Percentiles rank a stretch among this genome's conserved stretches.
Conservation (phyloP, 805 yeast species). For the Starmerella asiatica region DNA sequence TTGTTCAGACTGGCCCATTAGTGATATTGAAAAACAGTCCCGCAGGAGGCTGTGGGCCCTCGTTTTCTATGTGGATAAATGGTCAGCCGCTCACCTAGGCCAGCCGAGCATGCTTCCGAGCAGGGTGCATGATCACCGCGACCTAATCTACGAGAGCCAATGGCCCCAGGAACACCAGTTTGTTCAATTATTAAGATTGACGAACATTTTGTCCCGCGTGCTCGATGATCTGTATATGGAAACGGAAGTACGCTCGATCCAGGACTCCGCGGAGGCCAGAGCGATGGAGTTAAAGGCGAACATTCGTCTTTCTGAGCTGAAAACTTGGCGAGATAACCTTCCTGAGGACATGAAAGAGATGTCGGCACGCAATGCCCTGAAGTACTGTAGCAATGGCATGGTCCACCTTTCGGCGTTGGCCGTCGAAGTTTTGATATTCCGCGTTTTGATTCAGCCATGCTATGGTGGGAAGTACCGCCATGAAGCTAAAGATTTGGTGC, state of each 20-base stretch:
- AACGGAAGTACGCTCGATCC: neutral
- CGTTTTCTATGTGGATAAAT: constrained; percentile 27
- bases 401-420: constrained; percentile 24
- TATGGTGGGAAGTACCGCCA: constrained; percentile 20
- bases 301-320: constrained; percentile 15
- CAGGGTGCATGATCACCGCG: neutral
- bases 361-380: constrained; percentile 19
- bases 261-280: constrained; percentile 4
- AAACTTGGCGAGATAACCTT: constrained; percentile 21
- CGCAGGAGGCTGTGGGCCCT: constrained; percentile 28
- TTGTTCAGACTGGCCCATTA: constrained; percentile 27
- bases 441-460: constrained; percentile 22
- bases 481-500: constrained; percentile 23
- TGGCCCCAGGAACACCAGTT: constrained; percentile 23
- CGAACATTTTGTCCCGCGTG: constrained; percentile 22
- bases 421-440: constrained; percentile 23
- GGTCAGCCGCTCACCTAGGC: constrained; percentile 27
- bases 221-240: constrained; percentile 19
- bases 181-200: constrained; percentile 22
- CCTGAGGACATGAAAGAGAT: constrained; percentile 23
- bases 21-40: constrained; percentile 24
- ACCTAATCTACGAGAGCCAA: constrained; percentile 9
- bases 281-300: constrained; percentile 14
- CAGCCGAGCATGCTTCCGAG: constrained; percentile 22
- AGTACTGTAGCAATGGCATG: constrained; percentile 25